Base-by-base conservation (phyloP, 352 stramenopile species). In the Pythium chondricola region DNA sequence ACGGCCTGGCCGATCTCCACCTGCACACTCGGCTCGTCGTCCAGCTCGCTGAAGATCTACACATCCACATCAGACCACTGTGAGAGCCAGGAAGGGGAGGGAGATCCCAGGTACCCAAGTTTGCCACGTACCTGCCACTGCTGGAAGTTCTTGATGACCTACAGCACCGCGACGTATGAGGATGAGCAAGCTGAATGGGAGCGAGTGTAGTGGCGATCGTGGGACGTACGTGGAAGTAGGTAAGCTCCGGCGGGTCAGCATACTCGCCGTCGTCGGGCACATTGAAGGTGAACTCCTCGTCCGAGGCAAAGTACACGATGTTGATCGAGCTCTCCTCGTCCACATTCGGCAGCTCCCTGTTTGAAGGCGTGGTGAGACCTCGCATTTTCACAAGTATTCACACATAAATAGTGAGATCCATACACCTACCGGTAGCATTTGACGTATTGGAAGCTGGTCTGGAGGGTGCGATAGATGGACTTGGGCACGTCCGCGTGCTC, bases 241-340 rank as follows among this genome's bases (percentile, higher is more conserved):
- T 83, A 43, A 76, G 58, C 25, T 40, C 32, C 6, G 50, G 48
- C 20, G 77, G 61, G 48, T 86, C 52, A 42, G 63, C 43, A 48
- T 83, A 88, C 48, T 75, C 58, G n/a, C 61, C 50, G 6, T 69
- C 61, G 7, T 29, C 74, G 0, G 80, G 80, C 7, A 85, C 36
- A 6, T 70, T 71, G 47, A 91, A 91, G 52, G 50, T 65, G 50
- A 91, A 82, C 7, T 67, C 69, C 17, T 79, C 59, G 33, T 87
- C 63, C 9, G 80, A 91, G 21, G 76, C 76, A 53, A 83, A 91
- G 45, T 85, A 91, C 1, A 91, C 61, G 29, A 91, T 79, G 56
- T 91, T 91, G 14, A 66, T 58, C 0, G 62, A 71, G 30, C 79
- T 64, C 0, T 48, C 45, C 6, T 76, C 59, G 17, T 67, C 26